Percentiles rank a stretch among this genome's conserved stretches.
These are phyloP conservation scores for Russula virescens DNA, from an alignment of 768 basidiomycete species.

Conservation along the genomic window DNA sequence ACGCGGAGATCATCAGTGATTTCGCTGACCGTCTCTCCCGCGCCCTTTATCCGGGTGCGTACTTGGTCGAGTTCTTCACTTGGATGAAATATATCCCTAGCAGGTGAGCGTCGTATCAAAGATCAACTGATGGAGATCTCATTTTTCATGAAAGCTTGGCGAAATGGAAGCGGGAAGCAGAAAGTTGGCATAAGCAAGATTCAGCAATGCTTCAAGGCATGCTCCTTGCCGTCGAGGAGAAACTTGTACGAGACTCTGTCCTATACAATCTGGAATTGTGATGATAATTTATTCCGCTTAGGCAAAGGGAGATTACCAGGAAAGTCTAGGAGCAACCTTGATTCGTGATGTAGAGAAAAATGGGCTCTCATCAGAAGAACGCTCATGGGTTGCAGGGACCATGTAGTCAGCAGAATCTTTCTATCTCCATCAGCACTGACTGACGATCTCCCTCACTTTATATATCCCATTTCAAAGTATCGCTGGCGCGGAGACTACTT, in stretches of 20 bases:
- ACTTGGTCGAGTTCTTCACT: not conserved
- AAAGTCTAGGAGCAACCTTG: not conserved
- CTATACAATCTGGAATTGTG: not conserved
- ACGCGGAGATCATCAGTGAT: not conserved
- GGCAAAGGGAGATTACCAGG: not conserved
- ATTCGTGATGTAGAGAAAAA: not conserved
- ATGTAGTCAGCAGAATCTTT: not conserved
- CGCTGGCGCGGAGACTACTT: not conserved
- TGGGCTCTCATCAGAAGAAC: not conserved
- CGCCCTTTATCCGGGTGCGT: not conserved
- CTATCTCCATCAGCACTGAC: not conserved
- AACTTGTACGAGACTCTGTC: not conserved
- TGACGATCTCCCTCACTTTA: not conserved
- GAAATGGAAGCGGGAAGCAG: slow-evolving; percentile 1
- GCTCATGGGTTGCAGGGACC: not conserved
- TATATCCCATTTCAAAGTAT: not conserved
- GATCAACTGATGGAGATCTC: not conserved
- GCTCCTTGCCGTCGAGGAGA: not conserved
- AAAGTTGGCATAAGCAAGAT: not conserved
- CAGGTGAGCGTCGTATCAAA: not conserved
- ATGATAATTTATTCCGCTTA: not conserved
- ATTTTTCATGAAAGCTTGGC: not conserved
- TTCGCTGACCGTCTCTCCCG: not conserved
- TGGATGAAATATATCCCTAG: not conserved
- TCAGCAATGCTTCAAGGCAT: slow-evolving; percentile 1